Conservation (phyloP, 805 yeast species). For the Sugiyamaella americana region DNA sequence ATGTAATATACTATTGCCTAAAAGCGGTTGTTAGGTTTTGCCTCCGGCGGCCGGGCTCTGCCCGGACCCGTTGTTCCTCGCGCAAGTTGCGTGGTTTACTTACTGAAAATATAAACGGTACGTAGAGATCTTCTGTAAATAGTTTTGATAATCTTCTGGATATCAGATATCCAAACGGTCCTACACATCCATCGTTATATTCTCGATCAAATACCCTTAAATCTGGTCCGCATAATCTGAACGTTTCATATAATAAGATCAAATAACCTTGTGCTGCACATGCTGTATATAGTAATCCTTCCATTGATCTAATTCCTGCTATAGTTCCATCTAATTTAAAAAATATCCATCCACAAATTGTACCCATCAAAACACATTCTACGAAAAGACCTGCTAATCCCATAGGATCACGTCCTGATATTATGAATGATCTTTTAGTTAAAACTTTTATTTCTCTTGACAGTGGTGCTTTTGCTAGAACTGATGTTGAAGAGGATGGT, state of each 20-base stretch:
- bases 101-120: constrained; percentile 51
- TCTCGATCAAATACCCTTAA: constrained; percentile 59
- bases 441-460: constrained; percentile 40
- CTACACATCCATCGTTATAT: constrained; percentile 60
- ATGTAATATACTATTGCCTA: constrained; percentile 58
- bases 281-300: constrained; percentile 48
- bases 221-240: constrained; percentile 50
- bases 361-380: constrained; percentile 49
- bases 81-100: too few relatives aligned
- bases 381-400: constrained; percentile 41
- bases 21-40: too few relatives aligned
- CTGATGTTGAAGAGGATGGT: neutral
- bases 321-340: constrained; percentile 45
- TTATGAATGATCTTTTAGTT: constrained; percentile 40
- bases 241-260: constrained; percentile 51
- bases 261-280: constrained; percentile 51
- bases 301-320: constrained; percentile 58
- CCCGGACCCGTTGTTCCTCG: too few relatives aligned
- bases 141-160: constrained; percentile 62
- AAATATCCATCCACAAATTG: constrained; percentile 72
- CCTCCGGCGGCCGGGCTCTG: too few relatives aligned
- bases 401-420: constrained; percentile 47
- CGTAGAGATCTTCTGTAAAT: constrained; percentile 60
- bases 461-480: constrained; percentile 35
- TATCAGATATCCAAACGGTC: constrained; percentile 59